Base-by-base conservation (phyloP, 345 rosid species). In the Hibiscus syriacus region DNA sequence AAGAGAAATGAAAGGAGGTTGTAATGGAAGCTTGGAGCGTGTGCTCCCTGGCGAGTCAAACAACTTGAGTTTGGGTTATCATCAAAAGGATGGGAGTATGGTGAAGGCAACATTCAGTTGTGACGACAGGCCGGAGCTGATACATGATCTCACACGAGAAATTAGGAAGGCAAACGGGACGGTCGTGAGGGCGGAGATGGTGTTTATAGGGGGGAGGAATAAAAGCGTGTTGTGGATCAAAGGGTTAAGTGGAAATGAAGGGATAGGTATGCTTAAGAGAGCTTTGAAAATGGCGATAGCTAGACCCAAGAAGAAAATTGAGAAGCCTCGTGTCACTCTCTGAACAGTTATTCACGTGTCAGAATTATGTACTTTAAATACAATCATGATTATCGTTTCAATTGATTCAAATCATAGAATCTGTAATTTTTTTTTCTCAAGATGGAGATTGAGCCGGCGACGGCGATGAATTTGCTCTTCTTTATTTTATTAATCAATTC, bases 401-500 rank as follows among this genome's bases (percentile, higher is more conserved):
- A n/a, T n/a, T n/a, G n/a, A n/a, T n/a, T n/a, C n/a, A n/a, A n/a
- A n/a, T n/a, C n/a, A n/a, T n/a, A n/a, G n/a, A n/a, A n/a, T n/a
- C n/a, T n/a, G n/a, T n/a, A n/a, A n/a, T n/a, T n/a, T n/a, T n/a
- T 20, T 73, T 92, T 54, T 94, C 99, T n/a, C n/a, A n/a, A n/a
- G 66, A 72, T 76, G 69, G 89, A 83, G 80, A 84, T 72, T 3
- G 81, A 83, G 38, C 93, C 95, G 2, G 98, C 93, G 70, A 94
- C 80, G 79, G 97, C 96, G 66, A 91, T 87, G 88, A 91, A 94
- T 81, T 89, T 91, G 87, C 99, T 89, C 88, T 86, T 91, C 55
- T 91, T 94, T 0, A 87, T 83, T 77, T 86, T n/a, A n/a, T n/a
- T n/a, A n/a, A n/a, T n/a, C n/a, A n/a, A n/a, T n/a, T n/a, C n/a